Conservation (phyloP, 2,329 filamentous ascomycete species). For the Arthrobotrys sphaeroides region DNA sequence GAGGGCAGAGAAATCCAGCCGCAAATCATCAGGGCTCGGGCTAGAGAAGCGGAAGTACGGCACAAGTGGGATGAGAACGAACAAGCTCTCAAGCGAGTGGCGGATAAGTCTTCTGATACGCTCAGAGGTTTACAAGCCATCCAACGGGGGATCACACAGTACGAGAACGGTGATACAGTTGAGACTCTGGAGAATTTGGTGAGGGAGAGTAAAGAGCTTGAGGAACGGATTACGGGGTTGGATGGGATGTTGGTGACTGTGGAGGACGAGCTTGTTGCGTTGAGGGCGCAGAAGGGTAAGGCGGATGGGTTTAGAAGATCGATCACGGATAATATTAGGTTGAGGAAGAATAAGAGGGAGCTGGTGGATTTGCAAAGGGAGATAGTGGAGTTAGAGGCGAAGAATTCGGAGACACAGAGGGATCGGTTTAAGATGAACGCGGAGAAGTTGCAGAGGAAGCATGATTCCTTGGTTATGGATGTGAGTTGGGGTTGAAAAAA, state of each 20-base stretch:
- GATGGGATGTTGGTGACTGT: slow-evolving; percentile 6
- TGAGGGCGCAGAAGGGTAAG: slow-evolving; percentile 62
- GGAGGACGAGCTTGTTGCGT: slow-evolving; percentile 24
- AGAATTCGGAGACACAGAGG: slow-evolving; percentile 85
- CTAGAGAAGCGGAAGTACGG: slow-evolving; percentile 79
- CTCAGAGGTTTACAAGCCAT: slow-evolving; percentile 79
- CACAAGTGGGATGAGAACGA: slow-evolving; percentile 77
- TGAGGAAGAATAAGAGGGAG: slow-evolving; percentile 76
- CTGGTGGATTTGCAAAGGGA: slow-evolving; percentile 74
- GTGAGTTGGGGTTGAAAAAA: slow-evolving; percentile 68
- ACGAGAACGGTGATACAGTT: slow-evolving; percentile 64
- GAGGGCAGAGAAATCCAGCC: slow-evolving; percentile 80
- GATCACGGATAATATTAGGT: slow-evolving; percentile 87
- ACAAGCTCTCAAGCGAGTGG: slow-evolving; percentile 74
- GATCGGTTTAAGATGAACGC: slow-evolving; percentile 77
- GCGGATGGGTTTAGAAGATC: slow-evolving; percentile 84
- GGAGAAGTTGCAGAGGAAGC: slow-evolving; percentile 71
- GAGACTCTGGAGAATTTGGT: slow-evolving; percentile 38
- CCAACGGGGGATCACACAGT: slow-evolving; percentile 80
- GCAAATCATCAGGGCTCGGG: slow-evolving; percentile 77
- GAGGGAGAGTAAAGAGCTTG: slow-evolving; percentile 39
- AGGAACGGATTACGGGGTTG: slow-evolving; percentile 18
- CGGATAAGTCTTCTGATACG: slow-evolving; percentile 76
- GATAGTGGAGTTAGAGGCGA: slow-evolving; percentile 77
- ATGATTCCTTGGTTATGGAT: slow-evolving; percentile 76